phyloP scores from a whole-genome alignment of 108 stramenopile genomes.

The Pseudonitzschia multistriata region DNA sequence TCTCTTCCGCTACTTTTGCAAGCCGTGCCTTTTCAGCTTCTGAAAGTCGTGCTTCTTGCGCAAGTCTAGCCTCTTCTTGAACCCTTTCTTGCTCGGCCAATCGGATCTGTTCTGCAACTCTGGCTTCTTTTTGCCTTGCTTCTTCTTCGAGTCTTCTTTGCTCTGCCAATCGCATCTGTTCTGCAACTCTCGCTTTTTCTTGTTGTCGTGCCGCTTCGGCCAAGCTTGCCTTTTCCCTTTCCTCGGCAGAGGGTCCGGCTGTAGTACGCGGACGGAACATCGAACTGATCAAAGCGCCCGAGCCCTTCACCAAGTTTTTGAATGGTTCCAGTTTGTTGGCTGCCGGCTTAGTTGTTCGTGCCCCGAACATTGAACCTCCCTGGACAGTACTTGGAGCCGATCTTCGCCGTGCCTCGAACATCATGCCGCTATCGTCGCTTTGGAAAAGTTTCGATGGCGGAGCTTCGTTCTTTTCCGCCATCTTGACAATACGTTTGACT shows the following conservation, averaged over 20 bases:
- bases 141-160: slow-evolving; percentile 5
- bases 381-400: background rate
- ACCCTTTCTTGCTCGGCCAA: background rate
- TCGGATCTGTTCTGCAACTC: background rate
- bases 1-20: background rate
- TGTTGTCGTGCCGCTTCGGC: slow-evolving; percentile 3
- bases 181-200: slow-evolving; percentile 5
- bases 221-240: background rate
- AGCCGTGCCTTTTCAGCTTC: background rate
- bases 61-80: slow-evolving; percentile 2
- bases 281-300: background rate
- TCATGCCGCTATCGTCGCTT: slow-evolving; percentile 10
- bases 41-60: background rate
- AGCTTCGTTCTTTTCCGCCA: slow-evolving; percentile 1
- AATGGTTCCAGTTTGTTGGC: background rate
- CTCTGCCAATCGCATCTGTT: slow-evolving; percentile 3
- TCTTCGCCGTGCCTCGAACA: slow-evolving; percentile 1
- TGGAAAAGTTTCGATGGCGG: background rate
- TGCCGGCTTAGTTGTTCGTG: background rate
- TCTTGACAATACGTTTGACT: background rate
- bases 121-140: background rate
- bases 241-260: background rate
- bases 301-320: background rate
- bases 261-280: slow-evolving; percentile 5
- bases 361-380: background rate